Conservation (phyloP, 305 asterid genomes). For the Fraxinus velutina region DNA sequence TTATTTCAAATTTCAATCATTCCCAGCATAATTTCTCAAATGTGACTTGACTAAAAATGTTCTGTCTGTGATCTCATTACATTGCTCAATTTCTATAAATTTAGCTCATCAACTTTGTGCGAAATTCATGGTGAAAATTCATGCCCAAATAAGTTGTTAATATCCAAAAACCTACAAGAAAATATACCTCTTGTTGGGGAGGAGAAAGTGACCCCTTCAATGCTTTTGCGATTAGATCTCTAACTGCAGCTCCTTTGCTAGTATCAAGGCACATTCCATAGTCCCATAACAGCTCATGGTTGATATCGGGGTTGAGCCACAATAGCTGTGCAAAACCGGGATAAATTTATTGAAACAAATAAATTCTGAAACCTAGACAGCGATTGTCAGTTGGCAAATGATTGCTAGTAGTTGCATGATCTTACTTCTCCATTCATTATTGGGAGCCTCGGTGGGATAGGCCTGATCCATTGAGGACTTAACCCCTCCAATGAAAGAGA, state of each 20-base stretch:
- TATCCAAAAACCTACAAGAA: conserved; percentile 13
- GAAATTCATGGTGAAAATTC: conserved; percentile 7
- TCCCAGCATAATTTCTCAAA: not conserved
- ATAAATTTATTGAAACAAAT: conserved; percentile 2
- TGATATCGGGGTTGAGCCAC: conserved; percentile 86
- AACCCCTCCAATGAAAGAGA: conserved; percentile 66
- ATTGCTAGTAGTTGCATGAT: conserved; percentile 13
- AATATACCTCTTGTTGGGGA: conserved; percentile 75
- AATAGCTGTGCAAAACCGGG: conserved; percentile 54
- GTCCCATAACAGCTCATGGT: conserved; percentile 91
- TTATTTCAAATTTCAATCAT: not conserved
- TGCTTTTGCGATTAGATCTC: conserved; percentile 86
- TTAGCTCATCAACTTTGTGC: not conserved
- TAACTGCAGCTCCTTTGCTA: conserved; percentile 85
- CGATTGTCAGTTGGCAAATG: conserved; percentile 15
- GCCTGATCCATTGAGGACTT: conserved; percentile 87
- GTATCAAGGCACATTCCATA: conserved; percentile 98
- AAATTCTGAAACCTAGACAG: not conserved
- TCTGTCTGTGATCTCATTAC: not conserved
- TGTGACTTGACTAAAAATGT: not conserved
- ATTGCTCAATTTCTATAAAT: not conserved
- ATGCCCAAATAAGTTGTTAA: conserved; percentile 1
- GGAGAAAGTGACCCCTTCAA: conserved; percentile 85
- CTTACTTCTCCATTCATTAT: conserved; percentile 85
- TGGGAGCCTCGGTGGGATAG: conserved; percentile 85